Evolutionary conservation across 345 rosid species (phyloP).

Genomic region (Sapria himalayana): DNA sequence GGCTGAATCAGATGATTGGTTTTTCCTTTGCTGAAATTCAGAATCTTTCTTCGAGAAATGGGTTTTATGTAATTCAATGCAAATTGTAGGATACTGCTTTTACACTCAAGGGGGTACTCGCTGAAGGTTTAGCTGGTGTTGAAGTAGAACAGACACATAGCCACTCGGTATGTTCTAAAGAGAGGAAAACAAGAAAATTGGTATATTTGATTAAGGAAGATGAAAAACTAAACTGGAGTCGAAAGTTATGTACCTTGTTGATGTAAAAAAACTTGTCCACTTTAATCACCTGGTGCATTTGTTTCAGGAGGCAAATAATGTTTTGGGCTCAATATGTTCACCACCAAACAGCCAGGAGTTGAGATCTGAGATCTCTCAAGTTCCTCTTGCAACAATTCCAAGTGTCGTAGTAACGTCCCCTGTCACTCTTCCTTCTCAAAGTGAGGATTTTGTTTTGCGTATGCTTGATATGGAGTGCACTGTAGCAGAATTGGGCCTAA

Average conservation of each 20-base stretch:
- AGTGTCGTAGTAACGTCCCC: constrained; percentile 19
- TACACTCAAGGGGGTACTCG: constrained; percentile 45
- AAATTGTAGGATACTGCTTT: constrained; percentile 46
- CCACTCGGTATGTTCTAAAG: constrained; percentile 30
- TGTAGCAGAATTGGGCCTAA: neutral
- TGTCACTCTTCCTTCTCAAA: constrained; percentile 34
- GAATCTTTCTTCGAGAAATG: constrained; percentile 1
- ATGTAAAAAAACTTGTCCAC: too few relatives aligned
- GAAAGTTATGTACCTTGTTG: too few relatives aligned
- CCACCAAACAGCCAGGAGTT: constrained; percentile 23
- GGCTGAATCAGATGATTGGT: constrained; percentile 8
- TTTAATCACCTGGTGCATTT: too few relatives aligned
- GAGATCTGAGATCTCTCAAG: constrained; percentile 46
- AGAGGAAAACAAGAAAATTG: too few relatives aligned
- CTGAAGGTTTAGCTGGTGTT: constrained; percentile 64
- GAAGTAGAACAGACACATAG: constrained; percentile 55
- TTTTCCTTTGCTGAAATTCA: constrained; percentile 2
- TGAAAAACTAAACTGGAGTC: too few relatives aligned
- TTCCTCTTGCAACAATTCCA: constrained; percentile 24
- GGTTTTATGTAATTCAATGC: constrained; percentile 10
- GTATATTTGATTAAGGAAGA: too few relatives aligned
- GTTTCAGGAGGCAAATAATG: constrained; percentile 31
- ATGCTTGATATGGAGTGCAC: constrained; percentile 4
- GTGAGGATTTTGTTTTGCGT: constrained; percentile 21
- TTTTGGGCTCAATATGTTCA: constrained; percentile 17